Conservation (phyloP, 345 rosid genomes). For the Hibiscus trionum region DNA sequence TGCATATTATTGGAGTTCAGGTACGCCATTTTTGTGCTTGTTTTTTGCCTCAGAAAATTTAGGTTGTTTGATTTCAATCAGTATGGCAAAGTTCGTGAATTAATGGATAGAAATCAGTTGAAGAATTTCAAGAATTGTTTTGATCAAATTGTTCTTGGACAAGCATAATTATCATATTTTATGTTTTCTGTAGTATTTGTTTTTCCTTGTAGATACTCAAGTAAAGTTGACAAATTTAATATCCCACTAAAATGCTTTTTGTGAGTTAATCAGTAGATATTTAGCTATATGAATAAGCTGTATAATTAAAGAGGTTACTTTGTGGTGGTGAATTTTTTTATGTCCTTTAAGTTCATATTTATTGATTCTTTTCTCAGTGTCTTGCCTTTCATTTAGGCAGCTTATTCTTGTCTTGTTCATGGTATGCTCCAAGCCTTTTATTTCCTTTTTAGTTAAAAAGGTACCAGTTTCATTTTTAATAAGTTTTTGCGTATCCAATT, state of each 20-base stretch:
- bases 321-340: no score
- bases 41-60: background rate
- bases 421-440: background rate
- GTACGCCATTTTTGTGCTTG: background rate
- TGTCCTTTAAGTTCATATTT: background rate
- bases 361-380: background rate
- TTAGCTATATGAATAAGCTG: background rate
- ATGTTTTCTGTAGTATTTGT: background rate
- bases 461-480: background rate
- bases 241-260: background rate
- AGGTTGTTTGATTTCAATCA: background rate
- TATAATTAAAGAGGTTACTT: no score
- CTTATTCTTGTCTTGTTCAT: no score
- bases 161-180: background rate
- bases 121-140: background rate
- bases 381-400: no score
- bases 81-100: no score
- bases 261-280: background rate
- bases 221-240: background rate
- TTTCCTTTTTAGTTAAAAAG: background rate
- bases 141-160: background rate
- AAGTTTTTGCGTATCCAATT: background rate
- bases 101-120: background rate
- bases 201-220: background rate
- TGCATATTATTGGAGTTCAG: background rate